Evolutionary conservation across 352 stramenopile genomes (phyloP).

Genomic region (Phytophthora europaea): DNA sequence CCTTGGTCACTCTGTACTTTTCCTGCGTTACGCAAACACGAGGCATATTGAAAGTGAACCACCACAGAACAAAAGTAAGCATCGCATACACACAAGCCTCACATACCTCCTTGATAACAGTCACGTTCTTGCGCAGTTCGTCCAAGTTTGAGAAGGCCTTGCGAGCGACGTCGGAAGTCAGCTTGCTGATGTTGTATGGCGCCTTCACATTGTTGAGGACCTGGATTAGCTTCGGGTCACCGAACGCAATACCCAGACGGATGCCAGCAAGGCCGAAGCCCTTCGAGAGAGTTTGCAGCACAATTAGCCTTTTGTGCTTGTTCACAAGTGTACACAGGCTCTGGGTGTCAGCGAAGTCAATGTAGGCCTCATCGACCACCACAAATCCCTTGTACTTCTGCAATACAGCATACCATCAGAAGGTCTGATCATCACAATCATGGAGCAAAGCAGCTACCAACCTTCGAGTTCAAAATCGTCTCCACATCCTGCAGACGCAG

Average conservation of each 20-base stretch:
- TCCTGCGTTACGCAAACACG: conserved; percentile 61
- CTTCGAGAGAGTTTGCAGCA: conserved; percentile 99
- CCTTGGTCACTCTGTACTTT: conserved; percentile 80
- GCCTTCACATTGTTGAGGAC: conserved; percentile 99
- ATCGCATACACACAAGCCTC: not conserved
- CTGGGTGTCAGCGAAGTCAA: conserved; percentile 94
- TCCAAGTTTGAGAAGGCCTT: conserved; percentile 73
- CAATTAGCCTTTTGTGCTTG: conserved; percentile 95
- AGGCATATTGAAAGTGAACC: not conserved
- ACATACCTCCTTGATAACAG: conserved; percentile 70
- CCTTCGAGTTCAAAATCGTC: conserved; percentile 85
- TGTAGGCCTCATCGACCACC: conserved; percentile 99
- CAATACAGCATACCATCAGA: conserved; percentile 6
- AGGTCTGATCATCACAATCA: not conserved
- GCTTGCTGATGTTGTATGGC: conserved; percentile 99
- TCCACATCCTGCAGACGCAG: conserved; percentile 93
- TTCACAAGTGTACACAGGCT: conserved; percentile 92
- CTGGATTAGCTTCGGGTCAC: conserved; percentile 94
- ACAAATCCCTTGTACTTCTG: conserved; percentile 94
- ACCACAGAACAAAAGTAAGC: not conserved
- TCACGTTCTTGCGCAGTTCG: conserved; percentile 69
- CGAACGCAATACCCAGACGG: conserved; percentile 94
- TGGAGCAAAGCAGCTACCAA: conserved; percentile 30
- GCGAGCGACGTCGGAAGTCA: conserved; percentile 91
- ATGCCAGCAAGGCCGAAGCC: conserved; percentile 98